Conservation (phyloP, 78 protist species). For the Dictyostelium intermedium region DNA sequence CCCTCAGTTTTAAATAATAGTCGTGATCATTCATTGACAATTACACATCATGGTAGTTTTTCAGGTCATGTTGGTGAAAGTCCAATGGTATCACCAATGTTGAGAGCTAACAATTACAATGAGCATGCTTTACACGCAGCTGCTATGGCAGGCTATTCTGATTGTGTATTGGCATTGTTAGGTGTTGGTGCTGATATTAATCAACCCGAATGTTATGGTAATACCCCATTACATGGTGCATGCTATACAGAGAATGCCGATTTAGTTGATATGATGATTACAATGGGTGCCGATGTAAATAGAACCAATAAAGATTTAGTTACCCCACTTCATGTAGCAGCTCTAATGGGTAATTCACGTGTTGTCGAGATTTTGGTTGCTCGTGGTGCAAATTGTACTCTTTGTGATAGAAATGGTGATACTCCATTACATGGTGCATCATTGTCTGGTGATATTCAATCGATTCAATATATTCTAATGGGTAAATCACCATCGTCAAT, state of each 20-base stretch:
- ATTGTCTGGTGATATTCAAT: constrained; percentile 33
- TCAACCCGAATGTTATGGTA: constrained; percentile 62
- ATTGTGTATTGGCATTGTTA: constrained; percentile 56
- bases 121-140: constrained; percentile 73
- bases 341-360: constrained; percentile 53
- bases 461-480: constrained; percentile 1
- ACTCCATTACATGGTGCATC: constrained; percentile 72
- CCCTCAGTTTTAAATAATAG: neutral
- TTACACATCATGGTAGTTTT: constrained; percentile 12
- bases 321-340: constrained; percentile 70
- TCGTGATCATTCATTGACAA: neutral
- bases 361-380: constrained; percentile 56
- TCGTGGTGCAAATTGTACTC: constrained; percentile 23
- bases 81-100: constrained; percentile 67
- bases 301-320: constrained; percentile 71
- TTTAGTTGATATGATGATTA: constrained; percentile 72
- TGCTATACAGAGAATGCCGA: constrained; percentile 48
- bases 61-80: constrained; percentile 45
- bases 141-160: constrained; percentile 62
- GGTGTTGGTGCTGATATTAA: constrained; percentile 76
- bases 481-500: neutral
- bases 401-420: constrained; percentile 68
- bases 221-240: constrained; percentile 73
- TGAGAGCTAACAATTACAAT: constrained; percentile 42
- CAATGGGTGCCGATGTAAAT: constrained; percentile 74